Base-by-base conservation (phyloP, 2,329 filamentous ascomycete species). In the Myotisia sp. region DNA sequence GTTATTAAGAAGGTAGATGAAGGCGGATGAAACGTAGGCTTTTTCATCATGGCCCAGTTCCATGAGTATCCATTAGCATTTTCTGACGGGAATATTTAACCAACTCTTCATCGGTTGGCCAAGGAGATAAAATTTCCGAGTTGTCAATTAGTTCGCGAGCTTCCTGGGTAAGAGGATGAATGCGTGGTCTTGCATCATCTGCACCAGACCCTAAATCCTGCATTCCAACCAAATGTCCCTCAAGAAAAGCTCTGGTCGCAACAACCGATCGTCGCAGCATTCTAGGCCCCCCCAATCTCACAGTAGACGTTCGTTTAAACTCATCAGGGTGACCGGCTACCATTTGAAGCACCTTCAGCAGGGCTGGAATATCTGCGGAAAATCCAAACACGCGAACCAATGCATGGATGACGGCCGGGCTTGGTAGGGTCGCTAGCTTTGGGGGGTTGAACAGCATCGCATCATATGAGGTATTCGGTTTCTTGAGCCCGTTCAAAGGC, bases 261-360 rank as follows among this genome's bases (percentile, higher is more conserved):
- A 58, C 49, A 26, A 64, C 35, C 14, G 54, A 54, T 21, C 52
- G 55, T 23, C 59, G 56, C 44, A 60, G 50, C 45, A 58, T 52
- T 22, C 41, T 47, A 20, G 44, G 41, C 1, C 60, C 60, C 24
- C 59, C 60, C n/a, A 47, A 27, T 13, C 44, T 45, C 35, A 59
- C 51, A 6, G 56, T 51, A 13, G 54, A 47, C n/a, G 45, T 36
- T 33, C 53, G 51, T 14, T 52, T 51, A 12, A 64, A 39, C 4
- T 51, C 44, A 19, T 39, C 28, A 9, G 50, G 47, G 38, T 49
- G 53, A 27, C 44, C 44, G 19, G 47, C 53, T 55, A 64, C 62
- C 60, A 60, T 63, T 8, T 48, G 50, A 26, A 64, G 44, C 60
- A 61, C 63, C 10, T 47, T 50, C 26, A 64, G 43, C 14, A 64